phyloP scores from a whole-genome alignment of 2,329 filamentous ascomycete genomes.

The Colletotrichum abscissum region DNA sequence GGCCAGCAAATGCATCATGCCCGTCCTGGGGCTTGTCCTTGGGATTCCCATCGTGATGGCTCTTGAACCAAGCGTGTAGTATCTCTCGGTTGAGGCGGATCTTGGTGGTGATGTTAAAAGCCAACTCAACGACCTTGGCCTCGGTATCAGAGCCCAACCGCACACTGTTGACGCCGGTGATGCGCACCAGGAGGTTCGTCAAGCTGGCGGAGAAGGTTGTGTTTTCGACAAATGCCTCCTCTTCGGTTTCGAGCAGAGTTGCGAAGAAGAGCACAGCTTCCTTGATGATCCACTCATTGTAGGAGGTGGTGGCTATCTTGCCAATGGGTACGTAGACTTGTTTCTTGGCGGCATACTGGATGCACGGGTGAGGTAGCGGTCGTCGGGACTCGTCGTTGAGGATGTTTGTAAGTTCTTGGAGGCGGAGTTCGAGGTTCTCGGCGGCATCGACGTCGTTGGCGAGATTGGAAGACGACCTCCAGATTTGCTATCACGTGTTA shows the following conservation, averaged over 20 bases:
- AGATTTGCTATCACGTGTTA: conserved; percentile 51
- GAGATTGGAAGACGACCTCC: conserved; percentile 71
- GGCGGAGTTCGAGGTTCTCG: conserved; percentile 70
- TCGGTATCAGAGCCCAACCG: conserved; percentile 85
- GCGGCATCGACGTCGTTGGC: conserved; percentile 70
- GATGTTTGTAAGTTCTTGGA: conserved; percentile 75
- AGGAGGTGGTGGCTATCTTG: conserved; percentile 86
- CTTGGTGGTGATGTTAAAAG: conserved; percentile 97
- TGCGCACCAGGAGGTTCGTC: conserved; percentile 85
- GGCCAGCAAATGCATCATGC: conserved; percentile 85
- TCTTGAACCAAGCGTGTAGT: conserved; percentile 90
- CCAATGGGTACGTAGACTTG: conserved; percentile 91
- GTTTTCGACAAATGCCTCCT: conserved; percentile 93
- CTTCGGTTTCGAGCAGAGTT: conserved; percentile 93
- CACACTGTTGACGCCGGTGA: conserved; percentile 79
- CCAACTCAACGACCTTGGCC: conserved; percentile 87
- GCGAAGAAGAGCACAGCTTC: conserved; percentile 90
- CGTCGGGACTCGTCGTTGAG: conserved; percentile 90
- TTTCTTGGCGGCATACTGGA: conserved; percentile 85
- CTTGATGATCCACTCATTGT: conserved; percentile 86
- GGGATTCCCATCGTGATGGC: conserved; percentile 50
- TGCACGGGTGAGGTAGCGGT: conserved; percentile 90
- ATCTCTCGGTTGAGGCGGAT: conserved; percentile 90
- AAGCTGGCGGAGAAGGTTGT: conserved; percentile 86
- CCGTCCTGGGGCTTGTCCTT: conserved; percentile 62